phyloP scores from a whole-genome alignment of 2,329 filamentous ascomycete genomes.

The Phyllosticta citriasiana region DNA sequence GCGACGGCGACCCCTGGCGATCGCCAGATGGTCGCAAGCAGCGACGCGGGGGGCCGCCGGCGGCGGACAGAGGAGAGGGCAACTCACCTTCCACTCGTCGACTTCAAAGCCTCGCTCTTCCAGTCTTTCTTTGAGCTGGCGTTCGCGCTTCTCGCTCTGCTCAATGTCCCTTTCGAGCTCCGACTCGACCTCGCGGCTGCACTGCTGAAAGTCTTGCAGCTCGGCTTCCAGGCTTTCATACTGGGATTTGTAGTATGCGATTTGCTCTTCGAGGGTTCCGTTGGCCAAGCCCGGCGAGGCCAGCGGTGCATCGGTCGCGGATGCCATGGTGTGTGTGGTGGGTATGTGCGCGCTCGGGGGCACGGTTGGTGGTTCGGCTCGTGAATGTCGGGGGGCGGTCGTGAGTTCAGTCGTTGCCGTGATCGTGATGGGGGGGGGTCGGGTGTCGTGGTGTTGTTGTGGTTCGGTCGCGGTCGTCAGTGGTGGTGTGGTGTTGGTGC shows the following conservation, averaged over 20 bases:
- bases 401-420: slow-evolving; percentile 2
- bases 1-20: neutral
- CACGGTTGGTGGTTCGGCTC: slow-evolving; percentile 13
- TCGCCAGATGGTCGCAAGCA: neutral
- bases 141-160: slow-evolving; percentile 85
- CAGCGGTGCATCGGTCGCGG: slow-evolving; percentile 20
- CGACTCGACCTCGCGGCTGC: slow-evolving; percentile 84
- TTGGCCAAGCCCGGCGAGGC: slow-evolving; percentile 14
- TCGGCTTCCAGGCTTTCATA: slow-evolving; percentile 89
- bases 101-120: slow-evolving; percentile 80
- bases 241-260: slow-evolving; percentile 91
- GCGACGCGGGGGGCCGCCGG: neutral
- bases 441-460: slow-evolving; percentile 11
- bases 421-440: slow-evolving; percentile 6
- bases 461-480: neutral
- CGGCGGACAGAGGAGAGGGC: neutral
- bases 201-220: slow-evolving; percentile 85
- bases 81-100: slow-evolving; percentile 90
- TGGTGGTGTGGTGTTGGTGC: slow-evolving; percentile 4
- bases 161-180: slow-evolving; percentile 96
- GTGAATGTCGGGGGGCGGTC: slow-evolving; percentile 12
- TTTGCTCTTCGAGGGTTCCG: slow-evolving; percentile 53
- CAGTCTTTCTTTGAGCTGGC: slow-evolving; percentile 74
- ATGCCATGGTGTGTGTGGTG: slow-evolving; percentile 19
- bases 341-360: slow-evolving; percentile 13